Conservation (phyloP, 768 basidiomycete species). For the Russula sp. region DNA sequence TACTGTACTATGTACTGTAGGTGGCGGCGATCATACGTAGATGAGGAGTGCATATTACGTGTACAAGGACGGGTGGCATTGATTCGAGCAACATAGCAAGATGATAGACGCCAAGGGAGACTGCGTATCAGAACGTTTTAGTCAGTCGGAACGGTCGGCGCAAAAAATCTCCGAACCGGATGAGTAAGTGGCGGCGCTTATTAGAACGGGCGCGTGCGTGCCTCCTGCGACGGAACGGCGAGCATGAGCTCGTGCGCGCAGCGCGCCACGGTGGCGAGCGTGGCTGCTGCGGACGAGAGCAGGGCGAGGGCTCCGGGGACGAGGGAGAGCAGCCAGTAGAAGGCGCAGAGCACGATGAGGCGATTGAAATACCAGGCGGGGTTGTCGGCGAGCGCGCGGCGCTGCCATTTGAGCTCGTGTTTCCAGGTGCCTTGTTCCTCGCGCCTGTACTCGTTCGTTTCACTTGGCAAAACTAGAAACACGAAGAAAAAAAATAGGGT, state of each 20-base stretch:
- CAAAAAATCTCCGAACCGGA: not conserved
- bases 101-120: not conserved
- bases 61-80: not conserved
- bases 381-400: constrained; percentile 11
- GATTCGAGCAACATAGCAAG: too few relatives aligned
- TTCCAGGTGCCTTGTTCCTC: constrained; percentile 17
- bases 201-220: not conserved
- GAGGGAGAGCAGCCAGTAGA: constrained; percentile 18
- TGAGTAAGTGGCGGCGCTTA: not conserved
- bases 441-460: constrained; percentile 9
- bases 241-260: not conserved
- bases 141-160: not conserved
- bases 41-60: not conserved
- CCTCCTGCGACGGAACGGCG: not conserved
- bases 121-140: too few relatives aligned
- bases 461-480: not conserved
- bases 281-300: not conserved
- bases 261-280: not conserved
- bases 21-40: not conserved
- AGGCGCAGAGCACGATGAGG: constrained; percentile 7
- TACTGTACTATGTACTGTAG: not conserved
- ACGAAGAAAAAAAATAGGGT: not conserved
- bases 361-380: constrained; percentile 18
- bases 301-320: not conserved
- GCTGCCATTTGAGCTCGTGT: constrained; percentile 15